Evolutionary conservation across 345 rosid genomes (phyloP), one percentile per base, ranked within the genome.

Genomic region (Eutrema heterophyllum): DNA sequence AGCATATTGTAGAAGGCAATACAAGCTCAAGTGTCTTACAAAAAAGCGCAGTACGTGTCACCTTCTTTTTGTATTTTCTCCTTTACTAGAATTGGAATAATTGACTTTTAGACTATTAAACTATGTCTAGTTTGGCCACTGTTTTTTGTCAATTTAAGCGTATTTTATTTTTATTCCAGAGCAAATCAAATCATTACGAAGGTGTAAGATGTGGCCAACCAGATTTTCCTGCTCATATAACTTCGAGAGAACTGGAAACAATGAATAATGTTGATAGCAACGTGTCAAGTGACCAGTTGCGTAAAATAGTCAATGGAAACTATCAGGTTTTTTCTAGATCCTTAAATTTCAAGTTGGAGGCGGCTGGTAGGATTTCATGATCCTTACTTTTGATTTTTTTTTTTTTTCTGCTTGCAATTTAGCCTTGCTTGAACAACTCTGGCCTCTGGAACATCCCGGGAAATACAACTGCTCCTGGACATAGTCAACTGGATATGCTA

Each of bases 351-450:
- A 26, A 75, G 71, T 68, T 59, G 51, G 58, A 57, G 43, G 57
- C 18, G 15, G 51, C 46, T 40, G 73, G 51, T 53, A 36, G 35
- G 26, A 53, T 75, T 71, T 65, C 36, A 50, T 26, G 66, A 48
- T 70, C 50, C 60, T 74, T 26, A 63, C 64, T 41, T 74, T 50
- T 64, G 18, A 21, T 72, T 51, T 60, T 43, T 71, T 6, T 58
- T 58, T 5, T 32, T 60, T 73, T 43, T 32, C 64, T 45, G 14
- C 74, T 58, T 67, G 72, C 51, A 38, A 54, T 80, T 11, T 79
- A 94, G 97, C 83, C 73, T 59, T 78, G 80, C 62, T 69, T 64
- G 62, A 76, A 78, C 71, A 79, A 78, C 51, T 65, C 78, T 18
- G 79, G 75, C 67, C 66, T 40, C 58, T 76, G 84, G 87, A 82